phyloP scores from a whole-genome alignment of 805 yeast genomes.

The Wickerhamiella nectarea region DNA sequence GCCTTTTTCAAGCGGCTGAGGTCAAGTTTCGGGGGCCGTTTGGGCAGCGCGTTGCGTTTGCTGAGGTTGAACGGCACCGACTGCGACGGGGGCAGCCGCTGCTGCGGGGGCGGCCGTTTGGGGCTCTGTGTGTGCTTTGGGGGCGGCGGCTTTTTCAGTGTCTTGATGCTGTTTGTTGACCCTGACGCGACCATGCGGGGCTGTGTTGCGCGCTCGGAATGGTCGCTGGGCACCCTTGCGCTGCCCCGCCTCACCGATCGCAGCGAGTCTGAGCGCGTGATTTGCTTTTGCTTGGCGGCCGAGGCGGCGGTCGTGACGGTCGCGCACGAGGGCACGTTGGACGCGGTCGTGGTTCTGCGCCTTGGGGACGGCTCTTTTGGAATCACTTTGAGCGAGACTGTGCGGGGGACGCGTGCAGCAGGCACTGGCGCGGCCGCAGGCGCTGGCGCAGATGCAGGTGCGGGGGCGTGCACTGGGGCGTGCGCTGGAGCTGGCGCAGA shows the following conservation, averaged over 20 bases:
- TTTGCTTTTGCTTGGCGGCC: slow-evolving; percentile 1
- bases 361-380: neutral
- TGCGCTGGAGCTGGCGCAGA: no score
- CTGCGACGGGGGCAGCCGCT: neutral
- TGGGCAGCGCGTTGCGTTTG: neutral
- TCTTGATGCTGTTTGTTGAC: no score
- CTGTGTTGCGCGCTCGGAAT: no score
- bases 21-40: neutral
- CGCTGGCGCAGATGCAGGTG: neutral
- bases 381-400: neutral
- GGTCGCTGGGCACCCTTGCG: neutral
- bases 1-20: neutral
- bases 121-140: neutral
- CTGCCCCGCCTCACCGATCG: neutral
- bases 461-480: no score
- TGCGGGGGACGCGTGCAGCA: neutral
- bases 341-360: neutral
- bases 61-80: neutral
- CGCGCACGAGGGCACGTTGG: slow-evolving; percentile 1
- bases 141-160: neutral
- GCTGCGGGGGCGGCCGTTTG: neutral
- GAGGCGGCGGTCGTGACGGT: slow-evolving; percentile 5
- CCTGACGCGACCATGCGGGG: no score
- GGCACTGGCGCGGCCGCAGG: neutral
- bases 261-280: neutral